Evolutionary conservation across 768 basidiomycete species (phyloP).

Genomic region (Neoboletus brunneissimus): DNA sequence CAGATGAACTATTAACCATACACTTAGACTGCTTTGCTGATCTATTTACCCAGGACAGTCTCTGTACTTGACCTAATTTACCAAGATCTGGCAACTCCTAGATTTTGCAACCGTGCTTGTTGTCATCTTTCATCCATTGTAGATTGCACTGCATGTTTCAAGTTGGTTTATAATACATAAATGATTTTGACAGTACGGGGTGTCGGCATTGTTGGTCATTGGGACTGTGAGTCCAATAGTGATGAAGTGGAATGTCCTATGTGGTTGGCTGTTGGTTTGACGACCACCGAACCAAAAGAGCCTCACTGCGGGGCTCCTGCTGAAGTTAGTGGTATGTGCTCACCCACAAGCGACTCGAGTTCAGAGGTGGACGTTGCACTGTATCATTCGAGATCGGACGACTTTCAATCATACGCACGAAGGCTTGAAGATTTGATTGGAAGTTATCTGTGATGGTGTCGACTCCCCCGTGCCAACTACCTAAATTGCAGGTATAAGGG

Average conservation of each 20-base stretch:
- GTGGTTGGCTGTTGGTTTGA: background rate
- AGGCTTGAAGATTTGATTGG: background rate
- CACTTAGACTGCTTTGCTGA: background rate
- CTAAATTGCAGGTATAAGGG: background rate
- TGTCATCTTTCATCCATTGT: background rate
- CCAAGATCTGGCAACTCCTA: constrained; percentile 2
- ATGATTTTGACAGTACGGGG: background rate
- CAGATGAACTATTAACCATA: background rate
- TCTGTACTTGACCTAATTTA: constrained; percentile 9
- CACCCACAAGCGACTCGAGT: background rate
- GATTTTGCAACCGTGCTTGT: background rate
- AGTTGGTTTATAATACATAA: background rate
- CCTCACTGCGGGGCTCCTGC: background rate
- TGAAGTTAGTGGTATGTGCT: background rate
- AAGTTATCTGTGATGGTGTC: background rate
- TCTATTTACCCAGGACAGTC: constrained; percentile 9
- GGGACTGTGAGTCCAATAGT: background rate
- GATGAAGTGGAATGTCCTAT: background rate
- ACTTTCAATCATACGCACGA: background rate
- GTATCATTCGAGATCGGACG: background rate
- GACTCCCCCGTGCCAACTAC: background rate
- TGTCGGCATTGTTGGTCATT: background rate
- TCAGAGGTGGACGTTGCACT: background rate
- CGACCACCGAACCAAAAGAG: background rate
- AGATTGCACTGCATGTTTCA: background rate